A percentile compares a stretch with the other conserved stretches of the same genome.
Evolutionary conservation across 2,329 filamentous ascomycete genomes (phyloP).

Genomic region (Calycina herbarum): DNA sequence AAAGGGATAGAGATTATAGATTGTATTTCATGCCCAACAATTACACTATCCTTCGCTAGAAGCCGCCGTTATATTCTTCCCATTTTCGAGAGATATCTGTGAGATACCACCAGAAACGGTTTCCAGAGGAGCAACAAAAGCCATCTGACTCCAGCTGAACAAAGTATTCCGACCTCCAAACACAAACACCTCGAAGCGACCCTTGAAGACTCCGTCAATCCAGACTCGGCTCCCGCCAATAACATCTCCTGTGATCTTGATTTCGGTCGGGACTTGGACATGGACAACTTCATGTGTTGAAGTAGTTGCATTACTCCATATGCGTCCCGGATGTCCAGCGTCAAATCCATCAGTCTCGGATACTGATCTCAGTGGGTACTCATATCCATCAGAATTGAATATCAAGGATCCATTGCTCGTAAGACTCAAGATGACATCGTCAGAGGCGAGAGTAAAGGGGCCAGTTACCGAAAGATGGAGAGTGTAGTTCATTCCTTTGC

Average conservation of each 20-base stretch:
- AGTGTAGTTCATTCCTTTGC: constrained; percentile 1
- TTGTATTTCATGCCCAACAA: no score
- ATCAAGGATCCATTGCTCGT: neutral
- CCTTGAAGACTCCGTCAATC: neutral
- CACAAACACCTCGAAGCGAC: neutral
- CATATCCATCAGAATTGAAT: constrained; percentile 1
- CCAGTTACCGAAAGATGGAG: neutral
- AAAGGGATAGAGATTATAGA: no score
- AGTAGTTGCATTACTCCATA: constrained; percentile 2
- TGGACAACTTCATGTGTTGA: constrained; percentile 4
- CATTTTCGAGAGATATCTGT: neutral
- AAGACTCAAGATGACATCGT: constrained; percentile 3
- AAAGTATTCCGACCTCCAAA: constrained; percentile 4
- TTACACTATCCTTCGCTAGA: no score
- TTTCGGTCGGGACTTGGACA: neutral
- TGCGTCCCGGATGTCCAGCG: neutral
- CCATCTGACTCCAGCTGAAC: constrained; percentile 3
- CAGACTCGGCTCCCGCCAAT: neutral
- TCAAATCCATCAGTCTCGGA: constrained; percentile 1
- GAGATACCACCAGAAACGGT: neutral
- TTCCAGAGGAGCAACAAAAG: neutral
- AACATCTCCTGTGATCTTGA: neutral
- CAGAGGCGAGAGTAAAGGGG: constrained; percentile 1
- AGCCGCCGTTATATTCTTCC: neutral
- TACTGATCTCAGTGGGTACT: neutral